Percentiles rank a stretch among this genome's conserved stretches.
These are phyloP conservation scores for Opeltia flavorubescens DNA, from an alignment of 495 filamentous ascomycete species.

Conservation along the genomic window DNA sequence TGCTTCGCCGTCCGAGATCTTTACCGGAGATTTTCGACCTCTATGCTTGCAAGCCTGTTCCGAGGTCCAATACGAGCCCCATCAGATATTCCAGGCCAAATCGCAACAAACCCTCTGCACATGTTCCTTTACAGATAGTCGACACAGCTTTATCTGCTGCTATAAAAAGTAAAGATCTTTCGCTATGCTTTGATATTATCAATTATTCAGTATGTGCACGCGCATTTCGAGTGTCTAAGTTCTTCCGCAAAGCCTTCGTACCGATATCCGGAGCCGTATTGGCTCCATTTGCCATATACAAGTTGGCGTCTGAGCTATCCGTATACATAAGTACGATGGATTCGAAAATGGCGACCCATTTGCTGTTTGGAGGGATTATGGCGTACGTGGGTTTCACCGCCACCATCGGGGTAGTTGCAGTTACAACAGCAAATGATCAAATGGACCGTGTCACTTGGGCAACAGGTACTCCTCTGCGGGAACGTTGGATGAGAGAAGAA, in stretches of 20 bases:
- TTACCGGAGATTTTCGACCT: slow-evolving; percentile 69
- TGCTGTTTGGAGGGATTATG: slow-evolving; percentile 65
- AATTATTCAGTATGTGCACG: slow-evolving; percentile 60
- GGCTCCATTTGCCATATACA: slow-evolving; percentile 57
- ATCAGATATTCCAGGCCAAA: slow-evolving; percentile 47
- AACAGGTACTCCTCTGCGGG: slow-evolving; percentile 57
- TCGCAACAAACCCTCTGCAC: slow-evolving; percentile 52
- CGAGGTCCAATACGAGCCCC: slow-evolving; percentile 41
- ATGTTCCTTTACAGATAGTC: slow-evolving; percentile 52
- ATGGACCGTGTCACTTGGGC: slow-evolving; percentile 88
- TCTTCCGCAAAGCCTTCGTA: slow-evolving; percentile 34
- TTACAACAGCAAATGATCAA: slow-evolving; percentile 81
- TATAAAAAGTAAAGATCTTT: slow-evolving; percentile 59
- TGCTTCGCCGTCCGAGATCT: slow-evolving; percentile 54
- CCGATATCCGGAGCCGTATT: slow-evolving; percentile 38
- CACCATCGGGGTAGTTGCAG: slow-evolving; percentile 66
- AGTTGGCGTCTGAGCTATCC: slow-evolving; percentile 44
- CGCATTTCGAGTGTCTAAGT: slow-evolving; percentile 56
- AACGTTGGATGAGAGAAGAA: slow-evolving; percentile 87
- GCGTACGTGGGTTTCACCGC: slow-evolving; percentile 69
- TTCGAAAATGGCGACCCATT: slow-evolving; percentile 49
- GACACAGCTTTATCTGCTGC: slow-evolving; percentile 61
- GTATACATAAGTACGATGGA: slow-evolving; percentile 57
- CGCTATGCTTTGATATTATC: slow-evolving; percentile 64
- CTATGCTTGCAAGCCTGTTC: slow-evolving; percentile 72